Conservation (phyloP, 1,284 basidiomycete genomes). For the Cryptococcus hybrid region DNA sequence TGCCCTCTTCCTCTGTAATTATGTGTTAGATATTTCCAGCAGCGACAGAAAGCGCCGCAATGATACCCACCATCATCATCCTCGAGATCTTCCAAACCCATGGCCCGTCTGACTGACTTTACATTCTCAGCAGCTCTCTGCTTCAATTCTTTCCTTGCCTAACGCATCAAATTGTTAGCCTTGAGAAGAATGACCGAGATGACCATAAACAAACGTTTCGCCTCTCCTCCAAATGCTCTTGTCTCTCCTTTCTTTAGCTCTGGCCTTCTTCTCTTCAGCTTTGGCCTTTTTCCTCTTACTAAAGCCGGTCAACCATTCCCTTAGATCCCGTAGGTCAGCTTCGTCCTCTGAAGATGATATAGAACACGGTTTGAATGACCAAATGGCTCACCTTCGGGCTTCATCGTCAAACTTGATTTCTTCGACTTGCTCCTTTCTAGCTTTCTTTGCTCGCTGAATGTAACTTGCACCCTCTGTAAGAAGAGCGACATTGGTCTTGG, state of each 20-base stretch:
- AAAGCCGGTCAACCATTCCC: slow-evolving; percentile 51
- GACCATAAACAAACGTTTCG: slow-evolving; percentile 32
- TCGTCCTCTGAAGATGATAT: not conserved
- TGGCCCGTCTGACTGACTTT: slow-evolving; percentile 39
- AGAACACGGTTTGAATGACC: not conserved
- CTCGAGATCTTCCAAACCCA: slow-evolving; percentile 38
- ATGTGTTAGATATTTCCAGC: not conserved
- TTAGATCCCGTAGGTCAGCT: slow-evolving; percentile 8
- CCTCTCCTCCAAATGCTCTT: slow-evolving; percentile 45
- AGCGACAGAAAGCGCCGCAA: too few relatives aligned
- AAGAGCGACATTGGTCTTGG: slow-evolving; percentile 44
- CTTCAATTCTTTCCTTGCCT: slow-evolving; percentile 43
- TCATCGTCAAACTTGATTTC: slow-evolving; percentile 52
- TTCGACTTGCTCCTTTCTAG: slow-evolving; percentile 46
- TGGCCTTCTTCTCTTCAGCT: slow-evolving; percentile 40
- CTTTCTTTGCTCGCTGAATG: slow-evolving; percentile 47
- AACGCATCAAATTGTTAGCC: not conserved
- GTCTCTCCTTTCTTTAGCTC: slow-evolving; percentile 48
- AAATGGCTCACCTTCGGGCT: slow-evolving; percentile 34
- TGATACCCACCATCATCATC: slow-evolving; percentile 7
- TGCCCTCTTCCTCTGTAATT: not conserved
- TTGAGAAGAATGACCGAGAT: too few relatives aligned
- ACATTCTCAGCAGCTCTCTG: slow-evolving; percentile 46
- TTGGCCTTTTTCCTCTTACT: slow-evolving; percentile 52
- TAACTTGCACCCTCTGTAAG: slow-evolving; percentile 50